Evolutionary conservation across 495 filamentous ascomycete genomes (phyloP).

Genomic region (Aspergillus sclerotioniger): DNA sequence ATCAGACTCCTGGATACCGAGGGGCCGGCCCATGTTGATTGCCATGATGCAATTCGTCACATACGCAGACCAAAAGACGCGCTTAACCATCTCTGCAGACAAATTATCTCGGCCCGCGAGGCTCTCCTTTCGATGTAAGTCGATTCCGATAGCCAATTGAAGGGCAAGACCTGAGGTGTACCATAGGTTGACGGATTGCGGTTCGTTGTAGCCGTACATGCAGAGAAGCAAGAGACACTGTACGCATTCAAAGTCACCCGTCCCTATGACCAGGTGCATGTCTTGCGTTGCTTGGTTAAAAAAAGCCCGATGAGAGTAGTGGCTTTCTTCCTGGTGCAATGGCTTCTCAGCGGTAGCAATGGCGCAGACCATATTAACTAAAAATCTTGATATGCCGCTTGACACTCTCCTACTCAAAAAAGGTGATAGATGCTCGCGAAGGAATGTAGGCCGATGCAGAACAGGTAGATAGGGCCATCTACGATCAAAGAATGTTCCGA

Average conservation of each 20-base stretch:
- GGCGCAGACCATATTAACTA: constrained; percentile 12
- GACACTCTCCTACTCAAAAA: not conserved
- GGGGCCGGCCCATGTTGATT: constrained; percentile 13
- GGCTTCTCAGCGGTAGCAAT: constrained; percentile 12
- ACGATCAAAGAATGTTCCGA: constrained; percentile 9
- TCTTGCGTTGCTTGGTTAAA: constrained; percentile 2
- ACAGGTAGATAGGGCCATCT: constrained; percentile 15
- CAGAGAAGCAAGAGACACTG: constrained; percentile 15
- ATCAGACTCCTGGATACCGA: constrained; percentile 11
- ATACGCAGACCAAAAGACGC: constrained; percentile 13
- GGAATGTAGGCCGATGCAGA: constrained; percentile 7
- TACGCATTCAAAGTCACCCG: constrained; percentile 12
- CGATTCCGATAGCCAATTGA: constrained; percentile 9
- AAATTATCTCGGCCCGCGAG: not conserved
- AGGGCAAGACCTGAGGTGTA: constrained; percentile 12
- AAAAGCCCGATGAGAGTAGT: constrained; percentile 2
- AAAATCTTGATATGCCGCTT: constrained; percentile 3
- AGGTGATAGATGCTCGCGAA: constrained; percentile 2
- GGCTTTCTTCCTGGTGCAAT: not conserved
- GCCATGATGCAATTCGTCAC: constrained; percentile 14
- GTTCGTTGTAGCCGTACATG: constrained; percentile 16
- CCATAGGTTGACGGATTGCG: constrained; percentile 15
- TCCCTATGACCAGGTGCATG: constrained; percentile 3
- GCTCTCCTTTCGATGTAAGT: constrained; percentile 14
- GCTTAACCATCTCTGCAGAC: constrained; percentile 6